These are phyloP conservation scores for Globisporangium parvum DNA, from an alignment of 352 stramenopile species.

Conservation along the genomic window DNA sequence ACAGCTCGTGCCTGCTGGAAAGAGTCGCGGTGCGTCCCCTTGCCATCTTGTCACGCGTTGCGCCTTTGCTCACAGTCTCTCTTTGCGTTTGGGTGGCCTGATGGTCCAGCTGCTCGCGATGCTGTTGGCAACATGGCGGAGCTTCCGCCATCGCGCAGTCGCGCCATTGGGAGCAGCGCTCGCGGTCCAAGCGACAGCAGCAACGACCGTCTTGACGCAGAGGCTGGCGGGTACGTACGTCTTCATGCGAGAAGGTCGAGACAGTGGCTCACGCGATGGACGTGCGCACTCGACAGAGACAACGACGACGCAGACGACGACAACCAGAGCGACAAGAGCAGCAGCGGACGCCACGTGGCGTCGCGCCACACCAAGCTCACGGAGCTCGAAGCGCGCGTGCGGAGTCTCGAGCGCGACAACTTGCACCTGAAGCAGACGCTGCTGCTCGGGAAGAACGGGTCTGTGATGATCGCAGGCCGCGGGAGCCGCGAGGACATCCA, in stretches of 20 bases:
- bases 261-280: neutral
- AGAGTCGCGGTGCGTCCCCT: neutral
- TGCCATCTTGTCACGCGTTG: no score
- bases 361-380: constrained; percentile 63
- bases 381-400: constrained; percentile 66
- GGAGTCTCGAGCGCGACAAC: constrained; percentile 65
- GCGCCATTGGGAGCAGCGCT: no score
- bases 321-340: constrained; percentile 17
- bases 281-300: neutral
- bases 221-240: neutral
- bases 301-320: constrained; percentile 14
- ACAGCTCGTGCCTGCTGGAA: neutral
- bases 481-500: constrained; percentile 35
- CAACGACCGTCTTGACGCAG: neutral
- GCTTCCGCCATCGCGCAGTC: no score
- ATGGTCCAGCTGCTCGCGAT: no score
- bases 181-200: no score
- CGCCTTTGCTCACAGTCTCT: no score
- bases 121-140: no score
- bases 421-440: constrained; percentile 72
- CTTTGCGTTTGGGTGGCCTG: no score
- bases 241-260: no score
- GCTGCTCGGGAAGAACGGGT: constrained; percentile 53
- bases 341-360: constrained; percentile 4
- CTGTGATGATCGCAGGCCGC: constrained; percentile 30